Base-by-base conservation (phyloP, 2,329 filamentous ascomycete genomes). In the Stagonosporopsis cucurbitacearum region DNA sequence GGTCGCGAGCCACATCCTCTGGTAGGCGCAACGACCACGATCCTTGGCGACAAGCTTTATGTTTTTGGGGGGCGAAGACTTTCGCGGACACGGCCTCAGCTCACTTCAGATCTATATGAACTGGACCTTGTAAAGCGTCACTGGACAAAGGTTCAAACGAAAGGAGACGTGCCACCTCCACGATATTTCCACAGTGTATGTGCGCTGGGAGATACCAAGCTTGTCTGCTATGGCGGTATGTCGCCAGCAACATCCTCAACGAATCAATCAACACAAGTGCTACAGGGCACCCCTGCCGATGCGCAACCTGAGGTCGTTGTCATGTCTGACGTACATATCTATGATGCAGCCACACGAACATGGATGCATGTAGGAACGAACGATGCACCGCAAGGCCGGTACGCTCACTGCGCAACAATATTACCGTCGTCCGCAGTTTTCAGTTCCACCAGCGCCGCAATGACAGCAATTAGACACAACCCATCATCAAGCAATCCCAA, bases 161-260 rank as follows among this genome's bases (percentile, higher is more conserved):
- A 81, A 25, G 95, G 95, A 40, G 92, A 98, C 67, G 80, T 96
- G 33, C 95, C 95, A 1, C 90, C 92, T 2, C 92, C 95, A 8
- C 86, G 95, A 58, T 99, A 99, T 74, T 99, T 99, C 64, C 95
- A 99, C 79, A 98, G 92, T 62, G 90, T 98, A 75, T 99, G 95
- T 74, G 85, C 91, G 1, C 79, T 99, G 2, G 95, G 95, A 20
- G 95, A 98, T 72, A 94, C 92, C 2, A 99, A 98, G 76, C 83
- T 99, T 74, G 94, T 99, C 3, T 98, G 94, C 77, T 99, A 98
- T 75, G 95, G 95, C 54, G 95, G 95, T 65, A 99, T 99, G 95
- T 97, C 94, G 9, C 93, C 94, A 1, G 85, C 87, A 11, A 79
- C 82, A 6, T 82, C 72, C 36, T 69, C 79, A 13, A 64, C 68